Conservation (phyloP, 208 protist species). For the Wallacemonas sp. region DNA sequence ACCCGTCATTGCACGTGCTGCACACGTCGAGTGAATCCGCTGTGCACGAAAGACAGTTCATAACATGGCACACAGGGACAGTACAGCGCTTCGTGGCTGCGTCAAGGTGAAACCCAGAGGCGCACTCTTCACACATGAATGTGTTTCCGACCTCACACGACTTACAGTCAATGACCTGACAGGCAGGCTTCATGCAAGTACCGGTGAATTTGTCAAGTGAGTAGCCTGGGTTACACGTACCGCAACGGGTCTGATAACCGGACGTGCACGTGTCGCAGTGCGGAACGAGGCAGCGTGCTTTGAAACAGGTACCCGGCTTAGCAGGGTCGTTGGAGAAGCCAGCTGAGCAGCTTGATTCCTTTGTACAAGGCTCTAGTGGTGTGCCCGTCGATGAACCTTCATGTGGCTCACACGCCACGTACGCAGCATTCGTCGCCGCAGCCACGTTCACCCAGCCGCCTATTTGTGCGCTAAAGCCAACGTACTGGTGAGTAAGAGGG, state of each 20-base stretch:
- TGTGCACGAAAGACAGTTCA: background rate
- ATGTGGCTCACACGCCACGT: background rate
- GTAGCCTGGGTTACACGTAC: background rate
- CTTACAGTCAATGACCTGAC: conserved; percentile 1
- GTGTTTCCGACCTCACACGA: background rate
- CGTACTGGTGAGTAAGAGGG: no score
- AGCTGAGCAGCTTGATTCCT: background rate
- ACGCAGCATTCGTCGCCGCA: background rate
- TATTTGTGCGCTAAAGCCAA: no score
- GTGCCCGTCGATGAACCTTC: no score
- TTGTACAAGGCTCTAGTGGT: background rate
- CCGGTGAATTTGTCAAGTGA: conserved; percentile 2
- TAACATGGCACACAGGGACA: background rate
- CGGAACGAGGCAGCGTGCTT: background rate
- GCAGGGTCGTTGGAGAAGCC: conserved; percentile 5
- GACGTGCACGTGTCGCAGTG: conserved; percentile 2
- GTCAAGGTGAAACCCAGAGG: background rate
- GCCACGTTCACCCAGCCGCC: conserved; percentile 6
- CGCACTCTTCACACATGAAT: conserved; percentile 3
- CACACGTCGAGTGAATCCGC: background rate
- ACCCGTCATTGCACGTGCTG: background rate
- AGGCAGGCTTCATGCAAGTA: conserved; percentile 7
- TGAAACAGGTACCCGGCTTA: conserved; percentile 1
- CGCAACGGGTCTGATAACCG: conserved; percentile 2
- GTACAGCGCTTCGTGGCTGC: background rate